phyloP scores from a whole-genome alignment of 768 basidiomycete species.

The Serendipita sp. region DNA sequence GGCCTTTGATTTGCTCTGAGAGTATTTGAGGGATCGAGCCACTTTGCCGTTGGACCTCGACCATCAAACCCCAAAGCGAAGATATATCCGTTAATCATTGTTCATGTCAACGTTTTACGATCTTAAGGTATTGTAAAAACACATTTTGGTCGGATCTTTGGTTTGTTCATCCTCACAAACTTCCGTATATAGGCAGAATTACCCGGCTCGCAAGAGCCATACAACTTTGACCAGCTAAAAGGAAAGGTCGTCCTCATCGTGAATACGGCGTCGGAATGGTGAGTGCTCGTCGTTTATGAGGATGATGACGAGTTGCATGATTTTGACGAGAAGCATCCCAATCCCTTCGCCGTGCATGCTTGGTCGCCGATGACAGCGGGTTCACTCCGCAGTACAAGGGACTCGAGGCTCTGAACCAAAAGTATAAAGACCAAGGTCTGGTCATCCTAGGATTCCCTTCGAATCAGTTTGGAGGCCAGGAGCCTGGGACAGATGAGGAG shows the following conservation, averaged over 20 bases:
- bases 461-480: constrained; percentile 84
- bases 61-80: background rate
- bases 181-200: constrained; percentile 25
- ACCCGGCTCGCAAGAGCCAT: constrained; percentile 34
- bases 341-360: background rate
- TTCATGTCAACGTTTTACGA: constrained; percentile 40
- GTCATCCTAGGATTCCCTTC: constrained; percentile 83
- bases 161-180: too few species aligned
- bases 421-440: constrained; percentile 61
- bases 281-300: constrained; percentile 13
- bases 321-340: too few species aligned
- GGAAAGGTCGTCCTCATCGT: constrained; percentile 69
- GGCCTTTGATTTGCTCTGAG: background rate
- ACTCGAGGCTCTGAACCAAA: constrained; percentile 65
- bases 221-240: constrained; percentile 51
- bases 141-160: too few species aligned
- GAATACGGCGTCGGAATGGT: constrained; percentile 68
- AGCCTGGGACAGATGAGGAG: constrained; percentile 64
- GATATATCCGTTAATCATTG: background rate
- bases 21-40: too few species aligned
- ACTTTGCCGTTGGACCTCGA: background rate
- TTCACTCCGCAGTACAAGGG: constrained; percentile 72
- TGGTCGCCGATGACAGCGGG: constrained; percentile 33
- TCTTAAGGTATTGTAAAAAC: constrained; percentile 30
- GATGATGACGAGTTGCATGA: background rate